Base-by-base conservation (phyloP, 2,329 filamentous ascomycete genomes). In the Pseudogymnoascus sp. region DNA sequence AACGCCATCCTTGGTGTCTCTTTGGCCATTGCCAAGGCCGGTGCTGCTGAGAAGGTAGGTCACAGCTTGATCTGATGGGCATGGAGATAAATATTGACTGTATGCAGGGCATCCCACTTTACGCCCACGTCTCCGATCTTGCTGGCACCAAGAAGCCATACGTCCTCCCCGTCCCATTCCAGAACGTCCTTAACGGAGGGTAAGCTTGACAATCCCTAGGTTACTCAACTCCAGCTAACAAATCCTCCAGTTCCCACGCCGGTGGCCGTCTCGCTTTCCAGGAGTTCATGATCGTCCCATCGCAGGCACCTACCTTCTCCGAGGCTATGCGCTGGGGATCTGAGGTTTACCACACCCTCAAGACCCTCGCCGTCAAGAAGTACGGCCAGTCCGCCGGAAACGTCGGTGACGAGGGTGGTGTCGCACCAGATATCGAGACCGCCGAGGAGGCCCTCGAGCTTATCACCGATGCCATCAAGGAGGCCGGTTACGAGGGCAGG, bases 361-460 rank as follows among this genome's bases (percentile, higher is more conserved):
- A 99, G 89, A 74, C 84, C 73, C 87, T 97, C 67, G 93, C 95
- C 78, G 97, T 97, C 90, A 95, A 97, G 90, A 95, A 91, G 86
- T 99, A 99, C 79, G 95, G 95, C 76, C 93, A 96, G 81, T 97
- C 95, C 68, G 95, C 95, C 70, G 95, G 93, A 78, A 99, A 99
- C 78, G 95, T 99, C 70, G 95, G 95, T 80, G 95, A 99, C 77
- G 95, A 99, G 88, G 95, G 95, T 85, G 95, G 95, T 88, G 95
- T 99, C 75, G 95, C 95, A 72, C 95, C 95, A 72, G 93, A 97
- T 87, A 97, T 99, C 76, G 91, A 97, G 84, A 96, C 91, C 71
- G 84, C 95, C 68, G 90, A 96, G 77, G 95, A 99, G 84, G 95
- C 96, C 70, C 90, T 99, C 67, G 90, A 96, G 78, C 88, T 99